phyloP scores from a whole-genome alignment of 2,329 filamentous ascomycete genomes.

The Microsporum audouinii region DNA sequence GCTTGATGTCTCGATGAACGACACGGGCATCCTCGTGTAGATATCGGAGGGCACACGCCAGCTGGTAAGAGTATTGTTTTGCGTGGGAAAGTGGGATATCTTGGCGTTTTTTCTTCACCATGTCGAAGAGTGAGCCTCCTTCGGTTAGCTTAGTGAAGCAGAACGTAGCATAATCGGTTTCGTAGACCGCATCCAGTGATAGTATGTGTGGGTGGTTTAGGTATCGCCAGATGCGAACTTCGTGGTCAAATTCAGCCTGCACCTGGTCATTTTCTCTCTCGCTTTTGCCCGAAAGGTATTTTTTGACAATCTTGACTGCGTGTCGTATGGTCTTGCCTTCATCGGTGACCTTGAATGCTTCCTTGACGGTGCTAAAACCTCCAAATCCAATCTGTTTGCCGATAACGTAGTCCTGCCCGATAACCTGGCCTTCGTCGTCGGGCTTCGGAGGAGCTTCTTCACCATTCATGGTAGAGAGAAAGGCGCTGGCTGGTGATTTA shows the following conservation, averaged over 20 bases:
- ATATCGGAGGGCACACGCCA: constrained; percentile 54
- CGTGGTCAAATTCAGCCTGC: constrained; percentile 57
- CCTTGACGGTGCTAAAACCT: constrained; percentile 56
- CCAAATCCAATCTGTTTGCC: constrained; percentile 55
- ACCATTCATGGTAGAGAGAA: constrained; percentile 44
- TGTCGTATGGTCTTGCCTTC: constrained; percentile 41
- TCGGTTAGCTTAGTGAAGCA: constrained; percentile 55
- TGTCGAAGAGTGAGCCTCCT: constrained; percentile 53
- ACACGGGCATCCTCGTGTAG: constrained; percentile 56
- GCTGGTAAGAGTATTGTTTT: constrained; percentile 50
- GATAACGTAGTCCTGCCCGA: constrained; percentile 55
- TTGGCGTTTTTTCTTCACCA: constrained; percentile 45
- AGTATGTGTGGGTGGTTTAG: constrained; percentile 52
- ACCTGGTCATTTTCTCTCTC: constrained; percentile 54
- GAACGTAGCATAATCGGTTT: constrained; percentile 57
- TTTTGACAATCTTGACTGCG: constrained; percentile 58
- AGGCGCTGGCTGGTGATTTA: constrained; percentile 48
- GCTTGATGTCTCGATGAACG: constrained; percentile 57
- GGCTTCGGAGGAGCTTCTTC: constrained; percentile 38
- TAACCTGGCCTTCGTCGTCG: constrained; percentile 56
- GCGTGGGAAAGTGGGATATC: constrained; percentile 43
- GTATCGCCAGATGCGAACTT: constrained; percentile 57
- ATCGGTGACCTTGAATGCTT: constrained; percentile 52
- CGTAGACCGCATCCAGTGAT: constrained; percentile 52
- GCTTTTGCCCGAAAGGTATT: constrained; percentile 43